Evolutionary conservation across 768 basidiomycete genomes (phyloP).

Genomic region (Pleurotus platypus): DNA sequence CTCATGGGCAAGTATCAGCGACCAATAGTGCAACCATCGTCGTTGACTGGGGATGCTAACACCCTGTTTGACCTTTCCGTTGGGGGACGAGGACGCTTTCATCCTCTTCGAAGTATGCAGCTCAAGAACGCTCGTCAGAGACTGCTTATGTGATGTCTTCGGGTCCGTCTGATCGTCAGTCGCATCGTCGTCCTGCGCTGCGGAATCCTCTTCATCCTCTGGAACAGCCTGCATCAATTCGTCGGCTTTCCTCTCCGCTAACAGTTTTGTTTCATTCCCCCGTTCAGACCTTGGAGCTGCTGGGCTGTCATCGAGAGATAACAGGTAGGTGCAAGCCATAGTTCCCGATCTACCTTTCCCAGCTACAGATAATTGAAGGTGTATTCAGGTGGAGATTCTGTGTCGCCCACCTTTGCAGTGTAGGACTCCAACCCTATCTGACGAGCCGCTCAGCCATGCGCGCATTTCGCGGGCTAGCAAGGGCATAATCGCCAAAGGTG

Average conservation of each 20-base stretch:
- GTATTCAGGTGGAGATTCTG: not conserved
- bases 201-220: constrained; percentile 28
- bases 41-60: constrained; percentile 82
- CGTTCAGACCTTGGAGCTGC: constrained; percentile 44
- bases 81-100: constrained; percentile 37
- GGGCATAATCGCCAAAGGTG: constrained; percentile 72
- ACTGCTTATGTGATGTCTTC: constrained; percentile 22
- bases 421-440: constrained; percentile 70
- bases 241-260: constrained; percentile 44
- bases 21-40: constrained; percentile 80
- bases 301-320: constrained; percentile 50
- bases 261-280: constrained; percentile 44
- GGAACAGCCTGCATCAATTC: constrained; percentile 47
- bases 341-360: constrained; percentile 87
- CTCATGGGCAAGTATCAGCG: constrained; percentile 52
- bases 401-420: constrained; percentile 74
- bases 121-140: constrained; percentile 54
- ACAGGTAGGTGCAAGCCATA: constrained; percentile 78
- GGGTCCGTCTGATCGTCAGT: not conserved
- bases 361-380: constrained; percentile 31
- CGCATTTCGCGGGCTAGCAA: constrained; percentile 73
- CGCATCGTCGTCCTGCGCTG: not conserved
- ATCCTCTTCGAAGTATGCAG: constrained; percentile 71
- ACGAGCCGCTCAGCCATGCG: constrained; percentile 63
- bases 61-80: constrained; percentile 44